Conservation (phyloP, 371 early-diverging fungal species). For the Phascolomyces articulosus region DNA sequence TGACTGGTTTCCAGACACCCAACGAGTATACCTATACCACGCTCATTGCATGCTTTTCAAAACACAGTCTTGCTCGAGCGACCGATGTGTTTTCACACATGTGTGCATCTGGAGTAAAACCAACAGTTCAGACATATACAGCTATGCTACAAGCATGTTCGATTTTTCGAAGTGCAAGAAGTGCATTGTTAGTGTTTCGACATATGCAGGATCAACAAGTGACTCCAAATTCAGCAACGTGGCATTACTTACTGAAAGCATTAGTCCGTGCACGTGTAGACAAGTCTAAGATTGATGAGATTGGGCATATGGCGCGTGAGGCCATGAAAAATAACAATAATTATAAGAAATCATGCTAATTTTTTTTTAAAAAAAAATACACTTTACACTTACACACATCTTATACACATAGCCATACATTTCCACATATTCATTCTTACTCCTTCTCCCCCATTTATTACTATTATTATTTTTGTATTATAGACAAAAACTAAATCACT, state of each 20-base stretch:
- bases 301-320: constrained; percentile 26
- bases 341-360: background rate
- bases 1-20: constrained; percentile 45
- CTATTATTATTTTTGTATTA: background rate
- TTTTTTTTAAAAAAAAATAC: background rate
- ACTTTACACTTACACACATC: no score
- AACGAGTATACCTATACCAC: constrained; percentile 52
- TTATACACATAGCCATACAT: background rate
- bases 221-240: constrained; percentile 36
- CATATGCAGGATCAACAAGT: constrained; percentile 42
- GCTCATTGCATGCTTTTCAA: constrained; percentile 51
- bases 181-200: constrained; percentile 32
- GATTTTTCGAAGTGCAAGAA: constrained; percentile 39
- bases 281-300: constrained; percentile 31
- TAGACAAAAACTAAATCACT: background rate
- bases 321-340: constrained; percentile 8
- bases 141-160: constrained; percentile 49
- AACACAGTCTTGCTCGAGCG: constrained; percentile 34
- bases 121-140: constrained; percentile 41
- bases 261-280: constrained; percentile 37
- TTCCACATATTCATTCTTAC: background rate
- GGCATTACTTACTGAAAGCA: constrained; percentile 46
- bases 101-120: constrained; percentile 34
- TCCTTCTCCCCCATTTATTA: background rate
- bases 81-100: constrained; percentile 42